These are phyloP conservation scores for Suillus ampliporus DNA, from an alignment of 768 basidiomycete genomes.

Conservation along the genomic window DNA sequence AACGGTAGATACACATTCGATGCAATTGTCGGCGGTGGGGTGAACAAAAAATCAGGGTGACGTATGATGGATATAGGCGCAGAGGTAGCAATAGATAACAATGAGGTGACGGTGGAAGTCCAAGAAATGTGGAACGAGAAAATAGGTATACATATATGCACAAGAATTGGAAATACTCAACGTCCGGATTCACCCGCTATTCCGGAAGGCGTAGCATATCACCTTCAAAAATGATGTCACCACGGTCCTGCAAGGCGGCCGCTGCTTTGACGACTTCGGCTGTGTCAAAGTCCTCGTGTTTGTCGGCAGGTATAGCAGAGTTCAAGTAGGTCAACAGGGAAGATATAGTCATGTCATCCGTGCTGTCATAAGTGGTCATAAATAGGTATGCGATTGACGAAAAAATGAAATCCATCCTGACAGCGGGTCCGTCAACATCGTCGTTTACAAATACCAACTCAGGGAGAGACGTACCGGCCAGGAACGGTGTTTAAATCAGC, in stretches of 20 bases:
- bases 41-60: background rate
- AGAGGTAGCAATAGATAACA: background rate
- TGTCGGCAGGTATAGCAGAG: conserved; percentile 76
- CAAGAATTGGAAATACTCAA: conserved; percentile 1
- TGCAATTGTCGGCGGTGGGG: background rate
- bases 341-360: conserved; percentile 74
- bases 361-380: conserved; percentile 65
- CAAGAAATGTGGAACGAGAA: conserved; percentile 10
- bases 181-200: conserved; percentile 13
- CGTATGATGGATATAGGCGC: background rate
- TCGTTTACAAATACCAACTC: conserved; percentile 16
- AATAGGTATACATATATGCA: conserved; percentile 9
- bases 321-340: conserved; percentile 74
- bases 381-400: conserved; percentile 69
- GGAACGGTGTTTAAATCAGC: conserved; percentile 65
- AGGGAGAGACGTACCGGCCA: conserved; percentile 57
- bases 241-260: conserved; percentile 50
- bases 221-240: conserved; percentile 56
- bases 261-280: conserved; percentile 65
- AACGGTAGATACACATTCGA: conserved; percentile 6
- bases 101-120: background rate
- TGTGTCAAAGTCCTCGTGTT: conserved; percentile 84
- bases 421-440: background rate
- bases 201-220: conserved; percentile 44
- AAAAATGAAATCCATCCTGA: conserved; percentile 63